Evolutionary conservation across 352 stramenopile genomes (phyloP), one percentile per base, ranked within the genome.

Genomic region (Hyphochytrium catenoides): DNA sequence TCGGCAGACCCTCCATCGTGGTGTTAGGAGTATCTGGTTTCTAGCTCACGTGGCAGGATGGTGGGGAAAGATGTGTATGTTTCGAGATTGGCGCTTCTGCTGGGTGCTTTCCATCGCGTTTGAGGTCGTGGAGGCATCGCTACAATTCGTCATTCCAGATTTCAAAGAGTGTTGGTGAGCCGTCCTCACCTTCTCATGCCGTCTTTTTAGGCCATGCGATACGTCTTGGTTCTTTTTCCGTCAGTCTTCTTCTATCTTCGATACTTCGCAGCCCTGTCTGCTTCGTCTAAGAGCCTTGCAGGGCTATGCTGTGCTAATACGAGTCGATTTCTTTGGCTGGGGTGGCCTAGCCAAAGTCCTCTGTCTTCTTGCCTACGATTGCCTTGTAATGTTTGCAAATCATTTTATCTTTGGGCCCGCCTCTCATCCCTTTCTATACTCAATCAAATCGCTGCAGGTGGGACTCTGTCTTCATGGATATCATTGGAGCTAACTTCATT

Each of bases 11-110:
- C 23, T 81, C 17, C 68, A 63, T 27, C 58, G 62, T 3, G 67
- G 67, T 19, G 56, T 81, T 17, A 65, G 63, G 23, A 77, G 62
- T 22, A 77, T 81, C 35, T 81, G 66, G 66, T 81, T 82, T 32
- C 28, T 77, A n/a, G 66, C 67, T 7, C 70, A 84, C 31, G 63
- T 79, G 33, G 74, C 65, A 6, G 62, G 63, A 16, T 84, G 73
- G 74, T 87, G 72, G 74, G 72, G 69, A 35, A 89, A 89, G 48
- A 89, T 89, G 67, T 88, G 74, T 48, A 85, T 90, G 59, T 89
- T 91, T 46, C 72, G 74, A 17, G 74, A 90, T 57, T 90, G 74
- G 74, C 52, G 66, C n/a, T 74, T 91, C 27, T 88, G 74, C 47
- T 88, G 68, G 74, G 61, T 88, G 36, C 56, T 90, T 15, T 77